A percentile compares a stretch with the other conserved stretches of the same genome.
Evolutionary conservation across 768 basidiomycete genomes (phyloP).

Genomic region (Mycena indigotica): DNA sequence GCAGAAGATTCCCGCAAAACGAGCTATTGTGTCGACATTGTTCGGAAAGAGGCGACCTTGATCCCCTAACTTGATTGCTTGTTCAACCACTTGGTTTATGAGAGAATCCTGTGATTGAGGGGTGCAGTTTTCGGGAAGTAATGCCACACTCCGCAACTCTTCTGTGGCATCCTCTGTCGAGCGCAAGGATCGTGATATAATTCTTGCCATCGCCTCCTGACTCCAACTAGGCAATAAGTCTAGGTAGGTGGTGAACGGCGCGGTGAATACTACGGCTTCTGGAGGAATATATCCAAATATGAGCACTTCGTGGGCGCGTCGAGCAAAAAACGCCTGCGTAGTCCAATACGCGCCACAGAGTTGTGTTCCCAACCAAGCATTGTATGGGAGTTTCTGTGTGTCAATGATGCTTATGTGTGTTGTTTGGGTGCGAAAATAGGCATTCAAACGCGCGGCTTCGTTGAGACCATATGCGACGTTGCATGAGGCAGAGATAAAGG

Average conservation of each 20-base stretch:
- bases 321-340: neutral
- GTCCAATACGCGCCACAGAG: conserved; percentile 1
- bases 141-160: neutral
- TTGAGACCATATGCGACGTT: no score
- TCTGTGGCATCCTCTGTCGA: conserved; percentile 1
- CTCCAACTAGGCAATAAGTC: conserved; percentile 8
- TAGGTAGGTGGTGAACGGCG: neutral
- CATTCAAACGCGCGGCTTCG: conserved; percentile 1
- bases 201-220: neutral
- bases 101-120: neutral
- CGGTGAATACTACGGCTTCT: neutral
- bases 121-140: neutral
- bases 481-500: conserved; percentile 7
- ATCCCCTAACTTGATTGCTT: neutral
- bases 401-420: conserved; percentile 12
- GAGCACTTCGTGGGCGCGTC: conserved; percentile 9
- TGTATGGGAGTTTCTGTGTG: neutral
- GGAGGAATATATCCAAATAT: conserved; percentile 4
- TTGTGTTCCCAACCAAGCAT: conserved; percentile 8
- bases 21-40: neutral
- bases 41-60: neutral
- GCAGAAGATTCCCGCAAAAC: conserved; percentile 12
- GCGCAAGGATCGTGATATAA: neutral
- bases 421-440: neutral
- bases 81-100: conserved; percentile 1